A percentile compares a stretch with the other conserved stretches of the same genome.
Evolutionary conservation across 2,329 filamentous ascomycete genomes (phyloP).

Genomic region (Coniochaeta pulveracea): DNA sequence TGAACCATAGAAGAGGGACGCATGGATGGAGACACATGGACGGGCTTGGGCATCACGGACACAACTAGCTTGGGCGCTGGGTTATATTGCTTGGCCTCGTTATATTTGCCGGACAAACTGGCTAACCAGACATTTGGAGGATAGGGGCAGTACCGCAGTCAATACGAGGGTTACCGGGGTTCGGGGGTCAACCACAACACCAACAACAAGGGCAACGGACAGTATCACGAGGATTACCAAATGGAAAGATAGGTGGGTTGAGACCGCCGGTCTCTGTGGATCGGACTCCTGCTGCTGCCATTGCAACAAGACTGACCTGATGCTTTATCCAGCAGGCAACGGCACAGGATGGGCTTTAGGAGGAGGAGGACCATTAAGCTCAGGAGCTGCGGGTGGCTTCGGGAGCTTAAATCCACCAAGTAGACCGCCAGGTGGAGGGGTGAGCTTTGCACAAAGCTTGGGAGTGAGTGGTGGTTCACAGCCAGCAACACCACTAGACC

Average conservation of each 20-base stretch:
- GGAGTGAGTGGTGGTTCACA: constrained; percentile 53
- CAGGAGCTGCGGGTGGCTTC: constrained; percentile 35
- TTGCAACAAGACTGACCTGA: constrained; percentile 7
- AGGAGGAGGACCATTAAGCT: constrained; percentile 29
- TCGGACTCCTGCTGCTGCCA: constrained; percentile 9
- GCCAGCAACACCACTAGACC: constrained; percentile 48
- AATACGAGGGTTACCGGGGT: constrained; percentile 51
- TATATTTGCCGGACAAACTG: no score
- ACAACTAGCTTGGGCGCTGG: no score
- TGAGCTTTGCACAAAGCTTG: constrained; percentile 57
- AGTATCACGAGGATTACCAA: constrained; percentile 48
- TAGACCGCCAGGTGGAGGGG: constrained; percentile 45
- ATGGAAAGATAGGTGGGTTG: constrained; percentile 51
- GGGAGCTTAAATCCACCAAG: constrained; percentile 40
- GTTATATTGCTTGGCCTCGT: no score
- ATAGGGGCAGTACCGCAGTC: constrained; percentile 50
- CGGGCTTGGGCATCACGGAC: no score
- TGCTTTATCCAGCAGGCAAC: constrained; percentile 31
- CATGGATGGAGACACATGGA: no score
- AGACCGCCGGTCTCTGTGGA: no score
- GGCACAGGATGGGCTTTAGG: constrained; percentile 52
- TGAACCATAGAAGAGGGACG: no score
- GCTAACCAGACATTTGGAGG: constrained; percentile 20
- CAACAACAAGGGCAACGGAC: constrained; percentile 43
- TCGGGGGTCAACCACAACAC: constrained; percentile 44